Evolutionary conservation across 1,139 yeast species (phyloP).

Genomic region (Diutina rugosa): DNA sequence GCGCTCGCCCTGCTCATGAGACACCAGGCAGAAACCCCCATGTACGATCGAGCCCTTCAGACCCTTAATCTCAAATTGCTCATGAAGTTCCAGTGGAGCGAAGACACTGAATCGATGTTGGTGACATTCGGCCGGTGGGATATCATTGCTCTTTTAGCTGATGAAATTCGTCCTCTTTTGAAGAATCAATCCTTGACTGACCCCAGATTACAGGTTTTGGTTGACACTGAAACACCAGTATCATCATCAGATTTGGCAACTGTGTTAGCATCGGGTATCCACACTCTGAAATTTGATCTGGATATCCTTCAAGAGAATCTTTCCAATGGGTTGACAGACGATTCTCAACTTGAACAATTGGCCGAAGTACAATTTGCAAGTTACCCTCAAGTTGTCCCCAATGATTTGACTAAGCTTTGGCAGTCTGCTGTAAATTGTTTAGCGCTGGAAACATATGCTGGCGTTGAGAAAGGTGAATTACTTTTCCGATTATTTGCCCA

Average conservation of each 20-base stretch:
- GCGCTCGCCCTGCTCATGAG: conserved; percentile 24
- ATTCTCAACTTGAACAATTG: neutral
- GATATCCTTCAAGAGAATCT: neutral
- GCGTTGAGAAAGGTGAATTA: conserved; percentile 8
- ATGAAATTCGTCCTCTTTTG: neutral
- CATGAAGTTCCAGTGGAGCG: conserved; percentile 14
- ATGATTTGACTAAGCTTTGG: conserved; percentile 13
- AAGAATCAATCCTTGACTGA: neutral
- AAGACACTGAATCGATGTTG: neutral
- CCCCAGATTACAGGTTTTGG: neutral
- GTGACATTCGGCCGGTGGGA: neutral
- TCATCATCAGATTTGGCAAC: neutral
- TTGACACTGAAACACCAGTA: neutral
- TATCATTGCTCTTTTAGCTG: conserved; percentile 6
- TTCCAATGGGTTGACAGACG: neutral
- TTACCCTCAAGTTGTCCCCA: conserved; percentile 10
- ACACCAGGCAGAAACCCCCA: conserved; percentile 44
- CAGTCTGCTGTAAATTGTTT: conserved; percentile 12
- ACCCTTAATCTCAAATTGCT: conserved; percentile 35
- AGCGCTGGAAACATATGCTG: conserved; percentile 23
- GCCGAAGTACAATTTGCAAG: neutral
- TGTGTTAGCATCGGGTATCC: neutral
- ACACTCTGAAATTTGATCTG: neutral
- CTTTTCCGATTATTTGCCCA: conserved; percentile 4
- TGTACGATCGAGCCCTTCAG: conserved; percentile 39